phyloP scores from a whole-genome alignment of 2,329 filamentous ascomycete genomes.

The Dryadomyces quercus-mongolicae region DNA sequence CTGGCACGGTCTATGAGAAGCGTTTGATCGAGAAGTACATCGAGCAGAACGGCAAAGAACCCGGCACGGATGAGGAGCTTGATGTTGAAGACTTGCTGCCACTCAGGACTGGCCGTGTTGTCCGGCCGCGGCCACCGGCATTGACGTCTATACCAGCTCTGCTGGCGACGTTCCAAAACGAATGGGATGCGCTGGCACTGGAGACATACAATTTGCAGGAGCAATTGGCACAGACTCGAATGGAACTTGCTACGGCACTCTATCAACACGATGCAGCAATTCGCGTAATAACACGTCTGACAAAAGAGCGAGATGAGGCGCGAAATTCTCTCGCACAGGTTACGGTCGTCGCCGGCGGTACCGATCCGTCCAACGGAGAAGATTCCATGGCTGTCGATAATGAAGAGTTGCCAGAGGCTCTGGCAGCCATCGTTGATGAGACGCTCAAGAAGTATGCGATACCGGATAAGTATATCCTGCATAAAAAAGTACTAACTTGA shows the following conservation, averaged over 20 bases:
- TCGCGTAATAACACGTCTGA: slow-evolving; percentile 80
- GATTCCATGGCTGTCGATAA: slow-evolving; percentile 92
- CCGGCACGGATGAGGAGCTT: slow-evolving; percentile 76
- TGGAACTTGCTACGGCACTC: slow-evolving; percentile 84
- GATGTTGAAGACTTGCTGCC: slow-evolving; percentile 75
- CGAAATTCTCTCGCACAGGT: slow-evolving; percentile 79
- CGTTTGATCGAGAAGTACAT: slow-evolving; percentile 92
- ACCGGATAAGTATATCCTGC: not conserved
- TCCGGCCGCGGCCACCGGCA: slow-evolving; percentile 81
- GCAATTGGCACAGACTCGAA: slow-evolving; percentile 76
- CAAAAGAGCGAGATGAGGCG: slow-evolving; percentile 87
- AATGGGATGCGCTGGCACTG: slow-evolving; percentile 90
- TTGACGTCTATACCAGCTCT: slow-evolving; percentile 94
- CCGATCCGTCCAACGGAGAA: slow-evolving; percentile 37
- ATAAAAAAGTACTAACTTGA: not conserved
- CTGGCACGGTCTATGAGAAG: slow-evolving; percentile 87
- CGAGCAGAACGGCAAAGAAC: slow-evolving; percentile 82
- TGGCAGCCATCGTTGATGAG: slow-evolving; percentile 64
- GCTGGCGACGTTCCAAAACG: slow-evolving; percentile 89
- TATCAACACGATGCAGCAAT: slow-evolving; percentile 98
- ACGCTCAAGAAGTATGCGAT: slow-evolving; percentile 52
- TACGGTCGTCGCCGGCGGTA: slow-evolving; percentile 52
- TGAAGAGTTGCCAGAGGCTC: slow-evolving; percentile 58
- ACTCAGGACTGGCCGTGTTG: slow-evolving; percentile 70
- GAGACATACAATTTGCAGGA: slow-evolving; percentile 88